These are phyloP conservation scores for Phylloporus sp. DNA, from an alignment of 768 basidiomycete species.

Conservation along the genomic window DNA sequence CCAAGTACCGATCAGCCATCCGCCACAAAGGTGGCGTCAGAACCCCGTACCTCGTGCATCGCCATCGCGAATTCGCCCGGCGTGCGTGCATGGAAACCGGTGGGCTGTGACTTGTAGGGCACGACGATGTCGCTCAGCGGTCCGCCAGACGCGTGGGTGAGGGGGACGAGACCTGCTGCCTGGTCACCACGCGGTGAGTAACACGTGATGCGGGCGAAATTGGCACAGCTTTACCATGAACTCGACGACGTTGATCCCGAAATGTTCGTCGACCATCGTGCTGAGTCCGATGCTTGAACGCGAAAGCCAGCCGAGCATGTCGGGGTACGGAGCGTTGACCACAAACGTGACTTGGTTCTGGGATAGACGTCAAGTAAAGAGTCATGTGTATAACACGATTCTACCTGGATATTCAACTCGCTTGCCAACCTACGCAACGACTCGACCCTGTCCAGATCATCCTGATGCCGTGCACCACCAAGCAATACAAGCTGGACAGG, in stretches of 20 bases:
- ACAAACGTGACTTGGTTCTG: constrained; percentile 72
- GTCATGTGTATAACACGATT: background rate
- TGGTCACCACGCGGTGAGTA: constrained; percentile 30
- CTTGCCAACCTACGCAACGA: constrained; percentile 52
- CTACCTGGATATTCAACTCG: constrained; percentile 61
- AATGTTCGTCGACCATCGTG: constrained; percentile 98
- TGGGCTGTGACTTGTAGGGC: constrained; percentile 63
- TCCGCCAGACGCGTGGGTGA: constrained; percentile 90
- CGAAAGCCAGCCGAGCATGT: constrained; percentile 66
- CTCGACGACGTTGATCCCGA: constrained; percentile 96
- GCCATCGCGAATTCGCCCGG: constrained; percentile 60
- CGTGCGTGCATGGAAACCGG: constrained; percentile 79
- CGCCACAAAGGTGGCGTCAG: constrained; percentile 3
- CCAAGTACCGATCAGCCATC: constrained; percentile 1
- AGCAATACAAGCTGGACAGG: constrained; percentile 65
- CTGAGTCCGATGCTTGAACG: constrained; percentile 80
- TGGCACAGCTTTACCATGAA: constrained; percentile 70
- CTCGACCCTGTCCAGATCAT: constrained; percentile 66
- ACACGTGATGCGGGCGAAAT: background rate
- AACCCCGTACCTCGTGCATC: constrained; percentile 46
- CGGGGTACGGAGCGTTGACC: constrained; percentile 75
- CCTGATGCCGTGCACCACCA: constrained; percentile 79
- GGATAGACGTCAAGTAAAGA: constrained; percentile 2
- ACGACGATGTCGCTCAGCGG: constrained; percentile 89
- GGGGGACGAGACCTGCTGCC: constrained; percentile 92